phyloP scores from a whole-genome alignment of 805 yeast species.

The Isabelozyma pseudorhagii region DNA sequence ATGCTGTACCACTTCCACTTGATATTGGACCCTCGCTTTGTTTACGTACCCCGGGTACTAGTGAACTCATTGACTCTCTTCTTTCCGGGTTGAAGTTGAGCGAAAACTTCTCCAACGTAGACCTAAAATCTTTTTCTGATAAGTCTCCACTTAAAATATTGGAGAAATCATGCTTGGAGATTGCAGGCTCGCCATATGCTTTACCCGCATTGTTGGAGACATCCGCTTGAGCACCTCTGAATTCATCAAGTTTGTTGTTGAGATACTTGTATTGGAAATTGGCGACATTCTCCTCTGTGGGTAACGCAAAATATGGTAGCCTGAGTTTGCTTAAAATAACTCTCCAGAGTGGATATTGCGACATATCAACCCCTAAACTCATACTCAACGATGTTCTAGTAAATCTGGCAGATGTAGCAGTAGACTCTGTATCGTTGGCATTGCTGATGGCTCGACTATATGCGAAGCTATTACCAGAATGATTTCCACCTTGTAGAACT shows the following conservation, averaged over 20 bases:
- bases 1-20: background rate
- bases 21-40: background rate
- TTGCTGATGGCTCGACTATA: background rate
- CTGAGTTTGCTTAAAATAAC: conserved; percentile 26
- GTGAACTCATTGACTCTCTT: background rate
- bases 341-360: conserved; percentile 39
- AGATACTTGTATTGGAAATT: conserved; percentile 16
- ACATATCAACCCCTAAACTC: conserved; percentile 24
- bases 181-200: background rate
- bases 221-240: conserved; percentile 1
- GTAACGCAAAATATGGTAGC: conserved; percentile 47
- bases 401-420: conserved; percentile 21
- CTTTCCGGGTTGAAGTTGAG: conserved; percentile 15
- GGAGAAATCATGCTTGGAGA: conserved; percentile 32
- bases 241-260: conserved; percentile 7
- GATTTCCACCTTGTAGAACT: conserved; percentile 1
- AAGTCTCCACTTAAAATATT: conserved; percentile 29
- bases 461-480: background rate
- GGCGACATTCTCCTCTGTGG: conserved; percentile 31
- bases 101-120: conserved; percentile 27
- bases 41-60: no score
- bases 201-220: no score
- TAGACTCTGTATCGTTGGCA: conserved; percentile 16
- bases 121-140: conserved; percentile 24
- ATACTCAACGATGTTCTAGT: conserved; percentile 26